Evolutionary conservation across 805 yeast genomes (phyloP), one percentile per base, ranked within the genome.

Genomic region (Schwanniomyces pseudopolymorphus): DNA sequence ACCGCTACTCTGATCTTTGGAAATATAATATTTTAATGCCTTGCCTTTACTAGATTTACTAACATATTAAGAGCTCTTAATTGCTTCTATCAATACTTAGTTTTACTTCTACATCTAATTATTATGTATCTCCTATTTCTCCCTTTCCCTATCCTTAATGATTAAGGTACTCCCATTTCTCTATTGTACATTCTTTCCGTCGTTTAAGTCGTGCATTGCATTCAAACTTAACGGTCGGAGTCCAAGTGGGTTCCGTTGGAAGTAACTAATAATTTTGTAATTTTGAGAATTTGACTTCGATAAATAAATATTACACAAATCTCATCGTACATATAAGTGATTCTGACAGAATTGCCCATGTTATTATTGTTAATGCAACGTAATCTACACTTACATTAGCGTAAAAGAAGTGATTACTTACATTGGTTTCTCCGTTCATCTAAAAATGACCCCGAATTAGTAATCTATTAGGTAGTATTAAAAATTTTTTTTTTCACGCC

Each of bases 1-100:
- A 64, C 69, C 69, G 69, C 69, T 64, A 64, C 69, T 52, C 67
- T 64, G 69, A 64, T 36, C 33, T n/a, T 27, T 14, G 35, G 35
- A 31, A 31, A 31, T 5, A 31, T 31, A 31, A 2, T 14, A 16
- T 5, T 7, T 14, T 14, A 16, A 2, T 14, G 13, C 7, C 8
- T 14, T 14, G 13, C 14, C 13, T 31, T 14, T 16, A 9, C 35
- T n/a, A 31, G 19, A 14, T 31, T 16, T 31, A 31, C 35, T 31
- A 31, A 31, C 35, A 31, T 31, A 2, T 16, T 9, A 14, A 31
- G 35, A 31, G 5, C n/a, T n/a, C n/a, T n/a, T n/a, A n/a, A n/a
- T n/a, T n/a, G n/a, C n/a, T n/a, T n/a, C n/a, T n/a, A n/a, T n/a
- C n/a, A n/a, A n/a, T n/a, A n/a, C n/a, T n/a, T n/a, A n/a, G n/a